Percentiles rank a stretch among this genome's conserved stretches.
phyloP scores from a whole-genome alignment of 1,139 yeast genomes.

The Fermentozyma sake region DNA sequence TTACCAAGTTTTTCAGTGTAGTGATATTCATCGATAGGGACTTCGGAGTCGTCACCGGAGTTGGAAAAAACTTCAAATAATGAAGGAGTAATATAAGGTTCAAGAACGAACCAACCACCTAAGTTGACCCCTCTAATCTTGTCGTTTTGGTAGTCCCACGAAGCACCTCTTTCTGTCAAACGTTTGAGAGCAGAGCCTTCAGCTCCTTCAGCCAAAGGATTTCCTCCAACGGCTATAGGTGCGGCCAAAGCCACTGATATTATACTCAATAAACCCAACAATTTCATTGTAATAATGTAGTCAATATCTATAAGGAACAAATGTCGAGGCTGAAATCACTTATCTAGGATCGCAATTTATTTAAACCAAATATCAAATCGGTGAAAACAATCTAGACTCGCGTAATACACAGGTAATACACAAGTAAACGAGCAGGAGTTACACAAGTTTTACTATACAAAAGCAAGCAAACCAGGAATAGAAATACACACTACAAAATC shows the following conservation, averaged over 20 bases:
- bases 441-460: too few relatives aligned
- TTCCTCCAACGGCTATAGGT: constrained; percentile 6
- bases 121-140: constrained; percentile 75
- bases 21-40: constrained; percentile 86
- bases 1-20: constrained; percentile 61
- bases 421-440: too few relatives aligned
- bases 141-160: constrained; percentile 46
- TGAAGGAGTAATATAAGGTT: constrained; percentile 80
- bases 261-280: constrained; percentile 1
- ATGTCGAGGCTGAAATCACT: too few relatives aligned
- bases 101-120: constrained; percentile 92
- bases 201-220: constrained; percentile 6
- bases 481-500: too few relatives aligned
- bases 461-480: too few relatives aligned
- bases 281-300: constrained; percentile 1
- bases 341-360: too few relatives aligned
- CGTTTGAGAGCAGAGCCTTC: constrained; percentile 7
- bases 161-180: constrained; percentile 11
- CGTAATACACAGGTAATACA: too few relatives aligned
- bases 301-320: too few relatives aligned
- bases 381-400: too few relatives aligned
- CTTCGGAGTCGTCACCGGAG: constrained; percentile 27
- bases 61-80: constrained; percentile 51
- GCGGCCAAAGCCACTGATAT: constrained; percentile 5
- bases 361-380: too few relatives aligned